These are phyloP conservation scores for Petunia hybrid DNA, from an alignment of 305 asterid species.

Conservation along the genomic window DNA sequence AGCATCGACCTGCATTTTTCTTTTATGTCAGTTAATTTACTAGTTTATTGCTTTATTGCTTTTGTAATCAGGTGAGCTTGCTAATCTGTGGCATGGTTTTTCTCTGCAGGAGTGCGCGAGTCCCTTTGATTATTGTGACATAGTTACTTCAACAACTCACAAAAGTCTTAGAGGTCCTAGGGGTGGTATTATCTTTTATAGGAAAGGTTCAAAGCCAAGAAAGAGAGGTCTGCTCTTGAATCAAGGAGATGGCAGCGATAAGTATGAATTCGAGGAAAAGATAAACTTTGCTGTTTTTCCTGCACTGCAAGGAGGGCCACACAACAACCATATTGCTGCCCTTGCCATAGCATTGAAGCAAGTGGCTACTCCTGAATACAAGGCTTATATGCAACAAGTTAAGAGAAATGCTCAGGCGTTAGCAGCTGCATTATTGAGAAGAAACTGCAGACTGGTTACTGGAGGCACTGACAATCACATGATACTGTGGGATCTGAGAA, in stretches of 20 bases:
- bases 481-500: conserved; percentile 86
- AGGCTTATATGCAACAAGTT: conserved; percentile 81
- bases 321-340: conserved; percentile 98
- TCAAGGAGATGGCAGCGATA: conserved; percentile 80
- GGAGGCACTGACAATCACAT: conserved; percentile 90
- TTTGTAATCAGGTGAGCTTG: conserved; percentile 1
- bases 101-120: conserved; percentile 66
- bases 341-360: conserved; percentile 91
- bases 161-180: conserved; percentile 93
- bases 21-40: conserved; percentile 2
- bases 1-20: not conserved
- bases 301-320: conserved; percentile 97
- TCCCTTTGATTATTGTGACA: conserved; percentile 84
- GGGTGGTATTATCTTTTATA: conserved; percentile 81
- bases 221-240: conserved; percentile 78
- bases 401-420: conserved; percentile 83
- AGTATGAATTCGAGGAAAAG: conserved; percentile 94
- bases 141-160: conserved; percentile 85
- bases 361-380: conserved; percentile 81
- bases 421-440: conserved; percentile 64
- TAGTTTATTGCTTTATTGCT: not conserved
- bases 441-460: conserved; percentile 76
- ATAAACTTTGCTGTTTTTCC: conserved; percentile 96
- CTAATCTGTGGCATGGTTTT: conserved; percentile 22
- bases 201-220: conserved; percentile 78